A percentile compares a stretch with the other conserved stretches of the same genome.
phyloP scores from a whole-genome alignment of 805 yeast species.

The Metschnikowia anglica region DNA sequence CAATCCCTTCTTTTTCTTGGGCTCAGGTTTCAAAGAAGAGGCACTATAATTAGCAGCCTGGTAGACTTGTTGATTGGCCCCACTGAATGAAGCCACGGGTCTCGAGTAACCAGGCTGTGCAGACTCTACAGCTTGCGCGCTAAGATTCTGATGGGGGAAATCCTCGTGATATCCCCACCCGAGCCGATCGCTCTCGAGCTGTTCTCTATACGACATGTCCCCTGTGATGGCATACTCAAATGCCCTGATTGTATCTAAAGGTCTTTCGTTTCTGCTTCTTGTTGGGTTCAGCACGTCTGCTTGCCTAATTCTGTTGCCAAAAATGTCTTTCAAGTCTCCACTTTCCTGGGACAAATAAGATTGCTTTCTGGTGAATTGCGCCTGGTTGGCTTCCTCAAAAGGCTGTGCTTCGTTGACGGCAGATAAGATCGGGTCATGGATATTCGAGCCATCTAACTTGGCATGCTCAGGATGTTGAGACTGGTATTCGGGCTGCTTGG shows the following conservation, averaged over 20 bases:
- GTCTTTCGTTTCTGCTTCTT: slow-evolving; percentile 91
- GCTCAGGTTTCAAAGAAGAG: slow-evolving; percentile 39
- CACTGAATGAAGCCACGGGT: slow-evolving; percentile 39
- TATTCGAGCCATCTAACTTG: slow-evolving; percentile 13
- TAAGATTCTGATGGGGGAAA: slow-evolving; percentile 56
- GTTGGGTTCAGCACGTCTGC: slow-evolving; percentile 94
- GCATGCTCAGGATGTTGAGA: slow-evolving; percentile 52
- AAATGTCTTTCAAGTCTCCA: slow-evolving; percentile 69
- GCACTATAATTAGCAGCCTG: slow-evolving; percentile 66
- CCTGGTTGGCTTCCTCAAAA: slow-evolving; percentile 59
- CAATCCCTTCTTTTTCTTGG: slow-evolving; percentile 71
- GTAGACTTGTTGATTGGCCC: slow-evolving; percentile 42
- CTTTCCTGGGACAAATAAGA: slow-evolving; percentile 48
- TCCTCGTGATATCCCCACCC: slow-evolving; percentile 89
- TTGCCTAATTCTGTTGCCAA: slow-evolving; percentile 74
- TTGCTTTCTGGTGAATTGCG: slow-evolving; percentile 44
- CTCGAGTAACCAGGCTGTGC: slow-evolving; percentile 36
- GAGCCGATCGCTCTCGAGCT: slow-evolving; percentile 69
- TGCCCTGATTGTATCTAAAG: slow-evolving; percentile 89
- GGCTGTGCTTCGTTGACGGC: slow-evolving; percentile 98
- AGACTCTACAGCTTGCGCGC: slow-evolving; percentile 20
- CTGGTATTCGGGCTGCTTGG: slow-evolving; percentile 21
- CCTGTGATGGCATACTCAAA: slow-evolving; percentile 95
- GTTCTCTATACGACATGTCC: slow-evolving; percentile 74
- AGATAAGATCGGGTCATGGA: slow-evolving; percentile 82